Evolutionary conservation across 2,329 filamentous ascomycete species (phyloP).

Genomic region (Coniochaeta ligniaria): DNA sequence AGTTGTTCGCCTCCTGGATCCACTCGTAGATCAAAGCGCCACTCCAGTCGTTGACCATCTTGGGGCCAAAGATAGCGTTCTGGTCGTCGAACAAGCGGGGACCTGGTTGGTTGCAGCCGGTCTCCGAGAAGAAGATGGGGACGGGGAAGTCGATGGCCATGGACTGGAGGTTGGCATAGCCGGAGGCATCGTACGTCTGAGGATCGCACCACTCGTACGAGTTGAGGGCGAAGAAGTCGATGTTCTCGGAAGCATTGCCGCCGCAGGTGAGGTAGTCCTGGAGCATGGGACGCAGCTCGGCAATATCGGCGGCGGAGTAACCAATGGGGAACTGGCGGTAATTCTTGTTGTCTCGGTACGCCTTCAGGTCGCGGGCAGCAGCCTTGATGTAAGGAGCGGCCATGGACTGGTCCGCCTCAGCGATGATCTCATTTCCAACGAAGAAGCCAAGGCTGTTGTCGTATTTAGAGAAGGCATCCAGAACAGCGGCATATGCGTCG

Average conservation of each 20-base stretch:
- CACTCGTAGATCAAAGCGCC: slow-evolving; percentile 85
- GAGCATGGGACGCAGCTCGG: slow-evolving; percentile 54
- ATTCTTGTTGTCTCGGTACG: slow-evolving; percentile 65
- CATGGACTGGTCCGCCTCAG: slow-evolving; percentile 45
- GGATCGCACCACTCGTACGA: slow-evolving; percentile 75
- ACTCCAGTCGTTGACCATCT: slow-evolving; percentile 66
- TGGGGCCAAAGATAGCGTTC: slow-evolving; percentile 63
- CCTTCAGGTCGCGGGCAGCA: slow-evolving; percentile 74
- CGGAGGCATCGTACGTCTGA: slow-evolving; percentile 51
- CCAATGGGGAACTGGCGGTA: slow-evolving; percentile 80
- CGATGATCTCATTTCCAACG: slow-evolving; percentile 83
- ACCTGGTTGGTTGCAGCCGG: slow-evolving; percentile 64
- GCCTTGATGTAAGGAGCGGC: slow-evolving; percentile 81
- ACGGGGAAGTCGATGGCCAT: slow-evolving; percentile 66
- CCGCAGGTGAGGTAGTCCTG: slow-evolving; percentile 75
- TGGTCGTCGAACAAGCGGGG: slow-evolving; percentile 66
- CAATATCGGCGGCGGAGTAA: slow-evolving; percentile 82
- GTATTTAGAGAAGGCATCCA: slow-evolving; percentile 71
- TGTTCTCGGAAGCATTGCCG: slow-evolving; percentile 55
- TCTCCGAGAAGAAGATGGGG: slow-evolving; percentile 88
- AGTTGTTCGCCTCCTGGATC: slow-evolving; percentile 78
- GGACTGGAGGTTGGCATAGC: slow-evolving; percentile 61
- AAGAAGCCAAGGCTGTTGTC: slow-evolving; percentile 81
- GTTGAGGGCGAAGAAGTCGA: slow-evolving; percentile 84
- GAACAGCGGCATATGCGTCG: slow-evolving; percentile 59